phyloP scores from a whole-genome alignment of 192 early-diverging fungal genomes.

The Coemansia sp. region DNA sequence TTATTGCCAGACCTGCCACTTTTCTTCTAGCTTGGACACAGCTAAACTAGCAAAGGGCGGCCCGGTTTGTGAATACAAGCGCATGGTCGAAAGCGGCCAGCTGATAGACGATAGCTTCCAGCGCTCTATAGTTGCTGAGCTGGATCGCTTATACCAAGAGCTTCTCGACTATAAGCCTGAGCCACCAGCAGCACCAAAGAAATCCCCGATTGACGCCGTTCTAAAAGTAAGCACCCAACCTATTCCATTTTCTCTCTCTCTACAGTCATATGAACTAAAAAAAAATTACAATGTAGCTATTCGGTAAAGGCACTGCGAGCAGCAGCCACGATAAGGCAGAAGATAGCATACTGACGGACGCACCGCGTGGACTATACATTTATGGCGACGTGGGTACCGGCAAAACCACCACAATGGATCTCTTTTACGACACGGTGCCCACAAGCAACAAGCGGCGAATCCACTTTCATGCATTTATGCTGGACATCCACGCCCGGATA shows the following conservation, averaged over 20 bases:
- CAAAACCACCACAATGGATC: constrained; percentile 95
- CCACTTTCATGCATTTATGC: constrained; percentile 98
- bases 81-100: constrained; percentile 53
- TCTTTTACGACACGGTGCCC: constrained; percentile 81
- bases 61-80: constrained; percentile 33
- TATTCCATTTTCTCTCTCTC: no score
- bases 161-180: constrained; percentile 59
- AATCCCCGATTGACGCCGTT: not conserved
- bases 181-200: not conserved
- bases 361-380: constrained; percentile 45
- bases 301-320: constrained; percentile 4
- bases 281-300: constrained; percentile 13
- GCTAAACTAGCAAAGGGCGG: constrained; percentile 1
- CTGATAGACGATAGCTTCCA: constrained; percentile 70
- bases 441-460: constrained; percentile 76
- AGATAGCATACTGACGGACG: not conserved
- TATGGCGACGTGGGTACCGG: constrained; percentile 84
- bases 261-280: no score
- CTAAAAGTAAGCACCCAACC: not conserved
- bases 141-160: constrained; percentile 66
- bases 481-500: constrained; percentile 79
- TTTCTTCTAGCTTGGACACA: no score
- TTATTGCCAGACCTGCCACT: no score
- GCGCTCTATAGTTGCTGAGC: constrained; percentile 57
- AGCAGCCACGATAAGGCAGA: not conserved